Percentiles rank a stretch among this genome's conserved stretches.
These are phyloP conservation scores for Kwoniella shandongensis DNA, from an alignment of 768 basidiomycete genomes.

Conservation along the genomic window DNA sequence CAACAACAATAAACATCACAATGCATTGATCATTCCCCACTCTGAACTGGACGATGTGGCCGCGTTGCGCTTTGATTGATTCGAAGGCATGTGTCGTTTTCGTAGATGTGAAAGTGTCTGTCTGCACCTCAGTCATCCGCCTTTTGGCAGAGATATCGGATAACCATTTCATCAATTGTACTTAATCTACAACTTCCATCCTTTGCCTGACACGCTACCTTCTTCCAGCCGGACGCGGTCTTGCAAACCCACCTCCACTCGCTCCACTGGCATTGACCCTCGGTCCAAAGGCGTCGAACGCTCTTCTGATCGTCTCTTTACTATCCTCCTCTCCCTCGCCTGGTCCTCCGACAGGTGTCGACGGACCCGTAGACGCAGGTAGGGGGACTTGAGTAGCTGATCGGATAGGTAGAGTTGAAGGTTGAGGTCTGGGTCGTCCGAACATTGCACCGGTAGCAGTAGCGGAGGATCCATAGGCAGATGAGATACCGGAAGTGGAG, in stretches of 20 bases:
- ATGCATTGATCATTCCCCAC: constrained; percentile 14
- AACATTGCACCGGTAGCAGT: constrained; percentile 30
- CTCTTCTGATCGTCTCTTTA: constrained; percentile 38
- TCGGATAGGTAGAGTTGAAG: constrained; percentile 18
- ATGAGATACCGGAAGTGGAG: constrained; percentile 14
- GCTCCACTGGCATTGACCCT: constrained; percentile 33
- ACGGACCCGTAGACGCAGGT: constrained; percentile 29
- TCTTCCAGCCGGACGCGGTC: constrained; percentile 48
- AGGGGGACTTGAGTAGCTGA: constrained; percentile 35
- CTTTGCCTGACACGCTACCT: constrained; percentile 14
- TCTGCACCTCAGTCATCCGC: no score
- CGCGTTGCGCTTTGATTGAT: no score
- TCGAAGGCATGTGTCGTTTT: no score
- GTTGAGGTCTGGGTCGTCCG: constrained; percentile 37
- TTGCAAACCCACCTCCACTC: constrained; percentile 47
- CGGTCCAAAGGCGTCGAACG: constrained; percentile 51
- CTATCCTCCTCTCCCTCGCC: constrained; percentile 33
- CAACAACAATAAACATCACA: constrained; percentile 3
- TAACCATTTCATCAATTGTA: no score
- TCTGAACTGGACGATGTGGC: no score
- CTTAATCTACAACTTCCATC: no score
- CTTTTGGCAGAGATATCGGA: no score
- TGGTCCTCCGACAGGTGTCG: constrained; percentile 21
- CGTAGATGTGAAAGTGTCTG: no score
- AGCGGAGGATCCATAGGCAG: not conserved